A percentile compares a stretch with the other conserved stretches of the same genome.
Evolutionary conservation across 768 basidiomycete genomes (phyloP).

Genomic region (Suillus occidentalis): DNA sequence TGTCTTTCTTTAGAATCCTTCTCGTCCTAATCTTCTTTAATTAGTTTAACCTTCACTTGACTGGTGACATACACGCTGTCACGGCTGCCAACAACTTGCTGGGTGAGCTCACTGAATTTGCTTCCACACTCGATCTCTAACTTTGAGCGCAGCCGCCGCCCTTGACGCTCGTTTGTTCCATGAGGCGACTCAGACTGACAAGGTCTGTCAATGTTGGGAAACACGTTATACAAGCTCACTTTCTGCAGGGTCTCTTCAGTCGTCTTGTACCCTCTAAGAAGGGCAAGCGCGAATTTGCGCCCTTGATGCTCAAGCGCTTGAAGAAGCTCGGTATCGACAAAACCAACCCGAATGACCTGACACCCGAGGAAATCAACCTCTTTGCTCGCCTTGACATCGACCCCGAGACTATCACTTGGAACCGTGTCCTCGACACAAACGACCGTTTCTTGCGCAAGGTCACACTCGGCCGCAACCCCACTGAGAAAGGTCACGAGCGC

Average conservation of each 20-base stretch:
- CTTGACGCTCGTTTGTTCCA: constrained; percentile 98
- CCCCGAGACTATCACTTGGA: constrained; percentile 92
- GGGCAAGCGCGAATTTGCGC: constrained; percentile 91
- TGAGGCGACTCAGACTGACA: constrained; percentile 93
- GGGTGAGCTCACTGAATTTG: constrained; percentile 44
- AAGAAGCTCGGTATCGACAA: constrained; percentile 95
- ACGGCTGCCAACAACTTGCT: constrained; percentile 97
- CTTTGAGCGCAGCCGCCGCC: constrained; percentile 70
- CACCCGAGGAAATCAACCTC: constrained; percentile 84
- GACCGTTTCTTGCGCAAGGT: constrained; percentile 96
- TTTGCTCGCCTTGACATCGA: constrained; percentile 95
- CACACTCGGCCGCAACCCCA: constrained; percentile 85
- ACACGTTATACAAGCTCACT: not conserved
- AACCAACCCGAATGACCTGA: constrained; percentile 88
- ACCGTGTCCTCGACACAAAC: constrained; percentile 95
- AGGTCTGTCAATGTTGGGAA: constrained; percentile 42
- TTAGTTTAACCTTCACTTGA: constrained; percentile 93
- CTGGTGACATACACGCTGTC: constrained; percentile 97
- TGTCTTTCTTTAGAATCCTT: constrained; percentile 4
- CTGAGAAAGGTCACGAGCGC: constrained; percentile 87
- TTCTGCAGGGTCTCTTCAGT: constrained; percentile 70
- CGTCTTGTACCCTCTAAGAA: constrained; percentile 93
- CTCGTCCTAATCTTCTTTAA: constrained; percentile 7
- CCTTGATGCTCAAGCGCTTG: constrained; percentile 94
- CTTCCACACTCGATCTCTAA: not conserved